Base-by-base conservation (phyloP, 2,329 filamentous ascomycete genomes). In the Aspergillus fumigatus region DNA sequence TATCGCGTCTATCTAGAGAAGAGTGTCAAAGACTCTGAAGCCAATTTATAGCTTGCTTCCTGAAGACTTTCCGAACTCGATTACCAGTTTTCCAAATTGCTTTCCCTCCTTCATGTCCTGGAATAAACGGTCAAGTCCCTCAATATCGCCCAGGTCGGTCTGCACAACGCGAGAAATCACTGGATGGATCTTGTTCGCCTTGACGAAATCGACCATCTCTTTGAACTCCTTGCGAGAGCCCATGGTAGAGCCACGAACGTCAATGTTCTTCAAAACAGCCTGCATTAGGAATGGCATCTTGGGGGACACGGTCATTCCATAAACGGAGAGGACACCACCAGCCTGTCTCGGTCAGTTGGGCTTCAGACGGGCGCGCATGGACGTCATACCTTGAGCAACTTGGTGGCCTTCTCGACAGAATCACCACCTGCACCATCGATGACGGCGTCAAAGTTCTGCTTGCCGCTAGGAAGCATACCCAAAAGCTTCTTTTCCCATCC, bases 21-120 rank as follows among this genome's bases (percentile, higher is more conserved):
- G 45, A 38, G 51, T 27, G 27, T 29, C 48, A 49, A 29, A 23
- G n/a, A 27, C 25, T 50, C 58, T 27, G 45, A 40, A 57, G 19
- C 26, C 32, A 7, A 2, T 25, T 67, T 65, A 76, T 59, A 77
- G 62, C 67, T 76, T 77, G 62, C 73, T 76, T 52, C 67, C 70
- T 4, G 67, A 57, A 23, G 65, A 53, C 51, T 71, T 72, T 32
- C 72, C 80, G 65, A 92, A 82, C 65, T 90, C 84, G 62, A 97
- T 84, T 1, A 97, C 91, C 65, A 97, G 74, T 76, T 97, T 97
- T 10, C 93, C 94, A 78, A 97, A 96, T 74, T 97, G 93, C 60
- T 78, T 86, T 0, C 88, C 90, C 5, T 85, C 83, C 70, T 89
- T 90, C 85, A 97, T 96, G 51, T 96, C 91, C 43, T 90, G 86